Base-by-base conservation (phyloP, 2,329 filamentous ascomycete genomes). In the Hypoxylon sp. region DNA sequence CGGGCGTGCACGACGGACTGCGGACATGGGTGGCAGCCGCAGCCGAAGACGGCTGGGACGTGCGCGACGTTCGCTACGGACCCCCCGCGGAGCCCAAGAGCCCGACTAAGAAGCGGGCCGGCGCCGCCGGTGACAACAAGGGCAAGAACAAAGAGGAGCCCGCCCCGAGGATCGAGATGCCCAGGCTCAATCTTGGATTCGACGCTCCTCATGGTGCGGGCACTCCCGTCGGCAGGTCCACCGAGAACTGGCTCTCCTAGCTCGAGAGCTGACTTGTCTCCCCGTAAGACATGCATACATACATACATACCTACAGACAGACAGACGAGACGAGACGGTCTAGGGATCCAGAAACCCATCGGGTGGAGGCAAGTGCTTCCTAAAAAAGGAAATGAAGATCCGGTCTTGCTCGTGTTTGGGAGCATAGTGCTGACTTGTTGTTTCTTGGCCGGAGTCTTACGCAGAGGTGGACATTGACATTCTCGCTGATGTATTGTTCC, bases 11-110 rank as follows among this genome's bases (percentile, higher is more conserved):
- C 69, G 90, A 93, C 63, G 91, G 87, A 2, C 78, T 97, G 57
- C 85, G 89, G 45, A 92, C 89, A 5, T 99, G 93, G 92, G 89
- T 97, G 12, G 87, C 87, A 0, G 94, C 93, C 0, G 92, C 91
- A 0, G 80, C 78, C 19, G 91, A 92, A 54, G 94, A 99, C 71
- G 89, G 84, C 34, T 99, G 94, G 93, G 84, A 91, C 40, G 87
- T 91, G 31, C 80, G 81, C 42, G 86, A 88, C 64, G 92, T 97
- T 16, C 80, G 92, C 42, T 90, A 88, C 69, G 90, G 90, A 0
- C 86, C 86, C 29, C 72, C 76, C 1, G 64, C 75, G 4, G 73
- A 73, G 46, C 59, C 67, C 38, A 65, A 63, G 21, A 69, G 66
- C 54, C 79, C 79, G 13, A 73, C 74, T 4, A 78, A 76, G 60